Percentiles rank a stretch among this genome's conserved stretches.
Conservation (phyloP, 805 yeast species). For the Cyberlindnera bimundalis region DNA sequence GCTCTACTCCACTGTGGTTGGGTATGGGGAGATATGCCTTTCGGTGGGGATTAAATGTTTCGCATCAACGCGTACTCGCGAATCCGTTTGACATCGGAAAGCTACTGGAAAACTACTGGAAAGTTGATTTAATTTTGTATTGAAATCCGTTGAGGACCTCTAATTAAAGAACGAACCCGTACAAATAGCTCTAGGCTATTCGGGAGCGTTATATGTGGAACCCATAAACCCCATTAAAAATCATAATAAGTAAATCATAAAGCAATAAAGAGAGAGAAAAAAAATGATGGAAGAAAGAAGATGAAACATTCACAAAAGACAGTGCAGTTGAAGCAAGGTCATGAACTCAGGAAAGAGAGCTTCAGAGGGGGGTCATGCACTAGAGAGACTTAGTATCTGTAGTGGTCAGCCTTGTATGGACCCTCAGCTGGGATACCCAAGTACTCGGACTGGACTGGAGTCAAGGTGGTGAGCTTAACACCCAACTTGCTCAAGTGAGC, state of each 20-base stretch:
- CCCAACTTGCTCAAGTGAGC: constrained; percentile 94
- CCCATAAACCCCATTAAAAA: constrained; percentile 7
- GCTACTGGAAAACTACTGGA: too few relatives aligned
- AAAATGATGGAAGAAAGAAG: constrained; percentile 3
- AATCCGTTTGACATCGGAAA: too few relatives aligned
- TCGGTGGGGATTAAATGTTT: too few relatives aligned
- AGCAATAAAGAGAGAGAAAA: constrained; percentile 4
- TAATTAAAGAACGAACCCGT: background rate
- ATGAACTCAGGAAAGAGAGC: constrained; percentile 1
- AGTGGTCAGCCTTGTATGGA: constrained; percentile 97
- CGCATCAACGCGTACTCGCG: too few relatives aligned
- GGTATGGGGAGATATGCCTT: too few relatives aligned
- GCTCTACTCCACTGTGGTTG: too few relatives aligned
- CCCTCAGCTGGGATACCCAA: constrained; percentile 88
- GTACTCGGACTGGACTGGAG: constrained; percentile 86
- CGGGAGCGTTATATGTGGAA: constrained; percentile 3
- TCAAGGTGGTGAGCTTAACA: constrained; percentile 76
- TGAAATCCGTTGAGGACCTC: constrained; percentile 28
- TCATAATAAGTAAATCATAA: constrained; percentile 5
- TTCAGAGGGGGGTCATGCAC: background rate
- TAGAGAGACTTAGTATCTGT: constrained; percentile 72
- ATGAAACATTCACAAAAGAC: constrained; percentile 9
- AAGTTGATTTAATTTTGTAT: too few relatives aligned
- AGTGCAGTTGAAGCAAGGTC: constrained; percentile 28
- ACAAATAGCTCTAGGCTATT: too few relatives aligned